Percentiles rank a stretch among this genome's conserved stretches.
Evolutionary conservation across 2,329 filamentous ascomycete species (phyloP).

Genomic region (Metarhizium rileyi): DNA sequence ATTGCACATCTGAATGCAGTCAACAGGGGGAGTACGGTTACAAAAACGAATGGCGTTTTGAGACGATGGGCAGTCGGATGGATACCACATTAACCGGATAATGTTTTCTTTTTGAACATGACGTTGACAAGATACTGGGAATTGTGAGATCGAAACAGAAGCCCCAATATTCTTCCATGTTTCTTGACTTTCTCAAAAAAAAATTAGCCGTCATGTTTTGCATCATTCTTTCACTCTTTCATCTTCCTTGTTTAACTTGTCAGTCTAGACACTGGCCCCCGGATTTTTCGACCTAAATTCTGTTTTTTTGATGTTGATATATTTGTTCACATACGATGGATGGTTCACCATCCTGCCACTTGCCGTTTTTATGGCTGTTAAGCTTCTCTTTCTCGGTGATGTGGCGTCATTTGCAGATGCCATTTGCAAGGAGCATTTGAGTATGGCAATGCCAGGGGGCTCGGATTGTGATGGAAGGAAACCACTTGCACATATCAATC

Average conservation of each 20-base stretch:
- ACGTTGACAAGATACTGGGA: neutral
- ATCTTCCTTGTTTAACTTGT: neutral
- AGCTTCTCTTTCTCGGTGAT: neutral
- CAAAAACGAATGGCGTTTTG: constrained; percentile 20
- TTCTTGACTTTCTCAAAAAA: neutral
- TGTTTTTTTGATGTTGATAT: constrained; percentile 6
- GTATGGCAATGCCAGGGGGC: neutral
- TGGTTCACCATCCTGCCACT: neutral
- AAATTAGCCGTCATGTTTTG: neutral
- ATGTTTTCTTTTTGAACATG: neutral
- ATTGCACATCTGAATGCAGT: too few relatives aligned
- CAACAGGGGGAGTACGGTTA: constrained; percentile 13
- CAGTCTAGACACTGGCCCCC: constrained; percentile 15
- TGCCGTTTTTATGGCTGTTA: neutral
- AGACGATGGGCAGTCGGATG: constrained; percentile 11
- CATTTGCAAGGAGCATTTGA: neutral
- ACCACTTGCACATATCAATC: neutral
- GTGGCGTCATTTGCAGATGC: neutral
- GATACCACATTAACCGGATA: constrained; percentile 9
- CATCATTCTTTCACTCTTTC: neutral
- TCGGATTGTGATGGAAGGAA: neutral
- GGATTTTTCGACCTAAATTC: constrained; percentile 17
- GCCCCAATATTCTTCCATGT: constrained; percentile 4
- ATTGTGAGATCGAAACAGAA: neutral
- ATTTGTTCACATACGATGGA: constrained; percentile 1